Base-by-base conservation (phyloP, 2,329 filamentous ascomycete genomes). In the Zelopaecilomyces penicillatus region DNA sequence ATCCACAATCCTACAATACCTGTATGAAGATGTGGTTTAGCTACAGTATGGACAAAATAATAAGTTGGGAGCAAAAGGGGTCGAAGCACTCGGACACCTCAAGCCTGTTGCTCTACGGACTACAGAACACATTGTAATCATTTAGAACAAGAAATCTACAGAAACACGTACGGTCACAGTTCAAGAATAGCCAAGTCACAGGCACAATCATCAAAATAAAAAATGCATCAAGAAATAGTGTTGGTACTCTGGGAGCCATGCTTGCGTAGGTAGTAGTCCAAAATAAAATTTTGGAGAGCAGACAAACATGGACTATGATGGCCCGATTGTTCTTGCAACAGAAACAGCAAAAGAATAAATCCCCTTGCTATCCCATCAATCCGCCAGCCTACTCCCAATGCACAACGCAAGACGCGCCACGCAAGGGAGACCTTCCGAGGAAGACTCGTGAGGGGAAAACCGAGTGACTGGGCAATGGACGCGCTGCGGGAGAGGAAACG, bases 231-330 rank as follows among this genome's bases (percentile, higher is more conserved):
- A 27, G 39, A 36, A 70, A 19, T 2, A 19, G 19, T 73, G 65
- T 73, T 52, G 71, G 70, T 68, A 58, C 70, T 59, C 69, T 60
- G 52, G 71, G 71, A 74, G 71, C 71, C 71, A 66, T 70, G 68
- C 68, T 69, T 65, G 64, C 62, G 70, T 73, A 55, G 54, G 48
- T 47, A 53, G 52, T 39, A 43, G 48, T 34, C 44, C 47, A 45
- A 9, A 30, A 41, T 41, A 29, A 38, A 41, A 44, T 35, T 19
- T 19, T 26, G 34, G 19, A 37, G 12, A 30, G 31, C 44, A 63
- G 61, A 68, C 66, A 62, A 69, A 62, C 70, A 61, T 57, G 71
- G 71, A 74, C 71, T 74, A 74, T 74, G 71, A 74, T 71, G 70
- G 70, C 65, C 70, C 71, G 37, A 40, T 60, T 53, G 43, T 55